phyloP scores from a whole-genome alignment of 2,329 filamentous ascomycete genomes.

The Xylariaceae sp. region DNA sequence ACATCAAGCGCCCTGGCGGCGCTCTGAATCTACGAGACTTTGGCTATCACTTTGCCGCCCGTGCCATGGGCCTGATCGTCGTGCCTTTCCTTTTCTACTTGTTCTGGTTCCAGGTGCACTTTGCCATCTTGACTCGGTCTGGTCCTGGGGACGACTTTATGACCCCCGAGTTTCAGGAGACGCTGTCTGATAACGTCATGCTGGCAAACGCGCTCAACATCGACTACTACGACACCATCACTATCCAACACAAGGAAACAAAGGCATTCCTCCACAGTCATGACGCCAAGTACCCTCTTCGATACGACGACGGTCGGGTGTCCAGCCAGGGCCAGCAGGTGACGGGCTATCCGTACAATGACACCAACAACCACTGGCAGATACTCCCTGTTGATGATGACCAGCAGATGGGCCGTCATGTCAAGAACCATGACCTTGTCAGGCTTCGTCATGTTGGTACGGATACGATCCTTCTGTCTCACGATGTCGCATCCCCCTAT shows the following conservation, averaged over 20 bases:
- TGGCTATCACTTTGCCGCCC: slow-evolving; percentile 81
- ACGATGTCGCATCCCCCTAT: slow-evolving; percentile 94
- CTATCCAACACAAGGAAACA: slow-evolving; percentile 92
- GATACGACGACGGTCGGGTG: slow-evolving; percentile 94
- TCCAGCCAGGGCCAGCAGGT: slow-evolving; percentile 98
- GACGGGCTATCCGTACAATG: slow-evolving; percentile 94
- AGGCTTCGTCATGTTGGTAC: slow-evolving; percentile 82
- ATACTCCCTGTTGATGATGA: slow-evolving; percentile 65
- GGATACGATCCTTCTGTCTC: slow-evolving; percentile 77
- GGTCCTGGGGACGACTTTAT: slow-evolving; percentile 98
- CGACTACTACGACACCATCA: slow-evolving; percentile 83
- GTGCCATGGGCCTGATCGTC: slow-evolving; percentile 76
- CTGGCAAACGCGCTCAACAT: slow-evolving; percentile 77
- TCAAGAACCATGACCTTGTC: slow-evolving; percentile 79
- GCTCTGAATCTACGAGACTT: slow-evolving; percentile 74
- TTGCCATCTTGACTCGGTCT: slow-evolving; percentile 77
- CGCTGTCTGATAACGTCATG: slow-evolving; percentile 90
- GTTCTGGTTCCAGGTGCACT: slow-evolving; percentile 99
- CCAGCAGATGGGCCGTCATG: slow-evolving; percentile 50
- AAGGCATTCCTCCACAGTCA: slow-evolving; percentile 96
- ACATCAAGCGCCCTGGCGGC: slow-evolving; percentile 78
- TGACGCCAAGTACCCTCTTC: slow-evolving; percentile 76
- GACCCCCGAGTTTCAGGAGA: slow-evolving; percentile 97
- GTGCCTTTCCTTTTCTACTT: slow-evolving; percentile 96
- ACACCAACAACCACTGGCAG: slow-evolving; percentile 99